Evolutionary conservation across 2,329 filamentous ascomycete species (phyloP), one percentile per base, ranked within the genome.

Genomic region (Drechslerella stenobrocha): DNA sequence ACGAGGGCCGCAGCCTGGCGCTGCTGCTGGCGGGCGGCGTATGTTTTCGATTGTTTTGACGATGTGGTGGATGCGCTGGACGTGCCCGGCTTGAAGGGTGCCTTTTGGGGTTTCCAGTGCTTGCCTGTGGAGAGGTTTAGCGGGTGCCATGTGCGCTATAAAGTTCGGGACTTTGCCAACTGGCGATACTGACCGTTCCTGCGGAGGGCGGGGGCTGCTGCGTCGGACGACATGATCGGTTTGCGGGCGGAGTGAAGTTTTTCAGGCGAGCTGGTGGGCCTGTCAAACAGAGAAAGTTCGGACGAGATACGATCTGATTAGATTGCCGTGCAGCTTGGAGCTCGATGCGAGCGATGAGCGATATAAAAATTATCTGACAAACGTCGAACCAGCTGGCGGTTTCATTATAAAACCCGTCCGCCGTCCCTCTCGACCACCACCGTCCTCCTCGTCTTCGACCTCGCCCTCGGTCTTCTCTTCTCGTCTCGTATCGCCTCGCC

Each of bases 151-250:
- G n/a, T n/a, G n/a, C n/a, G n/a, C n/a, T n/a, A n/a, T n/a, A n/a
- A n/a, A n/a, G n/a, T n/a, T n/a, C n/a, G n/a, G n/a, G n/a, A n/a
- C n/a, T n/a, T n/a, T n/a, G n/a, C n/a, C n/a, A n/a, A n/a, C n/a
- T n/a, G n/a, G n/a, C n/a, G n/a, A n/a, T n/a, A n/a, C n/a, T 70
- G 80, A 92, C 89, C 89, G 80, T 95, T 96, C 77, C 87, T 87
- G 73, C 89, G 87, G 82, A 93, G 87, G 70, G 86, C 89, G 77
- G 75, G 72, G n/a, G 75, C 75, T 72, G 74, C 70, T 47, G 63
- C 70, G 59, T 76, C 65, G 3, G 76, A 71, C 63, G 77, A n/a
- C n/a, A n/a, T n/a, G n/a, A n/a, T n/a, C n/a, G n/a, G n/a, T n/a
- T n/a, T n/a, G n/a, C n/a, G n/a, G n/a, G n/a, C n/a, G n/a, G n/a